A percentile compares a stretch with the other conserved stretches of the same genome.
Evolutionary conservation across 129 eudicot genomes (phyloP).

Genomic region (Flaveria robusta): DNA sequence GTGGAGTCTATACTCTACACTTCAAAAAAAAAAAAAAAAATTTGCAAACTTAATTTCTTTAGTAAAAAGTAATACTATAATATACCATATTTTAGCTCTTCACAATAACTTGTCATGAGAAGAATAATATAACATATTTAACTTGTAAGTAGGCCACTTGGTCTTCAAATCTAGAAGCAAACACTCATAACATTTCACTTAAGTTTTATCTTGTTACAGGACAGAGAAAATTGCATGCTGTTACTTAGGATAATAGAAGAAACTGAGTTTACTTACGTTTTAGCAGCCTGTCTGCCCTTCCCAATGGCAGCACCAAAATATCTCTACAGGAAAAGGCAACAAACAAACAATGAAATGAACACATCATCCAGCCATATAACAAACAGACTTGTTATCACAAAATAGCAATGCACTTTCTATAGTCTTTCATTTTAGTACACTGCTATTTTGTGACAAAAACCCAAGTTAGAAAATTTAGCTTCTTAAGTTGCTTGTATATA

Average conservation of each 20-base stretch:
- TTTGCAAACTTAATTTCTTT: slow-evolving; percentile 2
- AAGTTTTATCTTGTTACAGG: slow-evolving; percentile 1
- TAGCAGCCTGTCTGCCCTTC: slow-evolving; percentile 98
- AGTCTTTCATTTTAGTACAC: neutral
- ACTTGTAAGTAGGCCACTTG: neutral
- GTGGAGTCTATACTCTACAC: neutral
- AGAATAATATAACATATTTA: slow-evolving; percentile 5
- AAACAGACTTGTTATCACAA: neutral
- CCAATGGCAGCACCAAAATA: slow-evolving; percentile 98
- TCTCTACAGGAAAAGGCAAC: slow-evolving; percentile 51
- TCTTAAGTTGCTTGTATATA: neutral
- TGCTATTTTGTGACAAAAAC: neutral
- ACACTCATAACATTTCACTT: slow-evolving; percentile 19
- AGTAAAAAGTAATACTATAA: neutral
- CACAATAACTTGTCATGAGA: neutral
- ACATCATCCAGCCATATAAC: neutral
- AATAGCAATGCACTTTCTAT: neutral
- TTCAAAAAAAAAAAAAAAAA: neutral
- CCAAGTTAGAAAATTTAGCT: neutral
- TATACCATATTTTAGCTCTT: slow-evolving; percentile 6
- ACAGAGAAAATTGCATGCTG: neutral
- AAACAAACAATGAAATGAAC: slow-evolving; percentile 10
- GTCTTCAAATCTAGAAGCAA: slow-evolving; percentile 21
- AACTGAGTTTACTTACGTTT: slow-evolving; percentile 62
- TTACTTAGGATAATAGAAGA: slow-evolving; percentile 3